A percentile compares a stretch with the other conserved stretches of the same genome.
Evolutionary conservation across 2,329 filamentous ascomycete species (phyloP).

Genomic region (Dothideomycetes sp.): DNA sequence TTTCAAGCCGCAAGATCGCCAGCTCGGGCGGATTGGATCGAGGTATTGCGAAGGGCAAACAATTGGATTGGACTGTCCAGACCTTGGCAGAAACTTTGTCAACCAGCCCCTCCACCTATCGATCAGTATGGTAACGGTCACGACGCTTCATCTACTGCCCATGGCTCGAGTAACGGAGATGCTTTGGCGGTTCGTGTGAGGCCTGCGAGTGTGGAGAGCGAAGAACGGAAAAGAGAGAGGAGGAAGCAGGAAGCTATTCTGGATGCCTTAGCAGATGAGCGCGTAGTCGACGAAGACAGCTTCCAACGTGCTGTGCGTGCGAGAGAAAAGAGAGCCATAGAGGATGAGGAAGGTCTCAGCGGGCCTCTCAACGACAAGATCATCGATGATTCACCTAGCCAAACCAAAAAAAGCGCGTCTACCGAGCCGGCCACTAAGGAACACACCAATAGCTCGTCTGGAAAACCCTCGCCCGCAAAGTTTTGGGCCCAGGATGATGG

Average conservation of each 20-base stretch:
- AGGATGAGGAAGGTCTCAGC: slow-evolving; percentile 40
- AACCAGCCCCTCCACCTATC: slow-evolving; percentile 31
- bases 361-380: slow-evolving; percentile 20
- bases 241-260: slow-evolving; percentile 55
- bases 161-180: slow-evolving; percentile 10
- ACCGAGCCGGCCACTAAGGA: background rate
- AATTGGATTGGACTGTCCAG: slow-evolving; percentile 58
- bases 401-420: background rate
- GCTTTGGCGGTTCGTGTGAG: background rate
- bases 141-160: background rate
- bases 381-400: background rate
- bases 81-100: slow-evolving; percentile 62
- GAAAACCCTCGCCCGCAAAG: slow-evolving; percentile 24
- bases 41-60: slow-evolving; percentile 54
- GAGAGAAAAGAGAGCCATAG: slow-evolving; percentile 44
- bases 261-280: slow-evolving; percentile 56
- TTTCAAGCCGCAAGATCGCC: slow-evolving; percentile 64
- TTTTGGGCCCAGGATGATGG: slow-evolving; percentile 56
- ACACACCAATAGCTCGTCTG: slow-evolving; percentile 8
- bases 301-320: slow-evolving; percentile 54
- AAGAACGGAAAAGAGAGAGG: slow-evolving; percentile 46
- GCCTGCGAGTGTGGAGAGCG: slow-evolving; percentile 24
- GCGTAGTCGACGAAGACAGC: slow-evolving; percentile 54
- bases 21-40: slow-evolving; percentile 69
- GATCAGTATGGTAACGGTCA: slow-evolving; percentile 15